Percentiles rank a stretch among this genome's conserved stretches.
phyloP scores from a whole-genome alignment of 2,329 filamentous ascomycete species.

The Aaosphaeria pasadenensis region DNA sequence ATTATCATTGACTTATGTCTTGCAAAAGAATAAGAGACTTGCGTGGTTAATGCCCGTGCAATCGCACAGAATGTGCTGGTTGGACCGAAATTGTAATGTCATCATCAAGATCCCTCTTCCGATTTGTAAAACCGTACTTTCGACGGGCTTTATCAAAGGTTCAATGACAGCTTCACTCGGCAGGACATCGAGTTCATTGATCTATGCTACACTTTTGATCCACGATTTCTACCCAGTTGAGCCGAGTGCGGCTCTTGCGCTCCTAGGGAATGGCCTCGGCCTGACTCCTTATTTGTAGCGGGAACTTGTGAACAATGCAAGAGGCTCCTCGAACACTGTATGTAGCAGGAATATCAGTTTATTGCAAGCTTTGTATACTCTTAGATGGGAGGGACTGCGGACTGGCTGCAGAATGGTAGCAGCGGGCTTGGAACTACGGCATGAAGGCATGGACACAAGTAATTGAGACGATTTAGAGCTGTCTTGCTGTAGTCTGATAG shows the following conservation, averaged over 20 bases:
- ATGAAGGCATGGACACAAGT: conserved; percentile 35
- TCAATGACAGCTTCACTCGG: conserved; percentile 47
- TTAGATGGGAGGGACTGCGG: conserved; percentile 53
- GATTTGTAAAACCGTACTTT: conserved; percentile 45
- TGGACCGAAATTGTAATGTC: conserved; percentile 11
- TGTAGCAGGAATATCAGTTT: conserved; percentile 44
- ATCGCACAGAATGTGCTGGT: conserved; percentile 12
- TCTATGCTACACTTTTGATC: conserved; percentile 51
- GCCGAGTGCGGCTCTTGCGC: conserved; percentile 47
- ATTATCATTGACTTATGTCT: conserved; percentile 16
- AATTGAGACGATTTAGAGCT: no score
- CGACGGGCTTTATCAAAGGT: conserved; percentile 47
- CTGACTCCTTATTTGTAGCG: conserved; percentile 50
- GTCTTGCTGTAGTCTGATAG: conserved; percentile 26
- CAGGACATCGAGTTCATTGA: conserved; percentile 43
- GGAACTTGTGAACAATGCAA: conserved; percentile 40
- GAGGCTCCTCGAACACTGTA: conserved; percentile 49
- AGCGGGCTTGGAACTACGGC: conserved; percentile 51
- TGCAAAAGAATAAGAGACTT: conserved; percentile 9
- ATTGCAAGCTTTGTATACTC: conserved; percentile 53
- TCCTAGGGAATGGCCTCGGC: conserved; percentile 53
- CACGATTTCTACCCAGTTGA: conserved; percentile 56
- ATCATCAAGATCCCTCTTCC: conserved; percentile 44
- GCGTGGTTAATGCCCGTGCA: conserved; percentile 8
- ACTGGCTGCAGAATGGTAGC: conserved; percentile 51